A percentile compares a stretch with the other conserved stretches of the same genome.
These are phyloP conservation scores for Juglanconis juglandina DNA, from an alignment of 2,329 filamentous ascomycete species.

Conservation along the genomic window DNA sequence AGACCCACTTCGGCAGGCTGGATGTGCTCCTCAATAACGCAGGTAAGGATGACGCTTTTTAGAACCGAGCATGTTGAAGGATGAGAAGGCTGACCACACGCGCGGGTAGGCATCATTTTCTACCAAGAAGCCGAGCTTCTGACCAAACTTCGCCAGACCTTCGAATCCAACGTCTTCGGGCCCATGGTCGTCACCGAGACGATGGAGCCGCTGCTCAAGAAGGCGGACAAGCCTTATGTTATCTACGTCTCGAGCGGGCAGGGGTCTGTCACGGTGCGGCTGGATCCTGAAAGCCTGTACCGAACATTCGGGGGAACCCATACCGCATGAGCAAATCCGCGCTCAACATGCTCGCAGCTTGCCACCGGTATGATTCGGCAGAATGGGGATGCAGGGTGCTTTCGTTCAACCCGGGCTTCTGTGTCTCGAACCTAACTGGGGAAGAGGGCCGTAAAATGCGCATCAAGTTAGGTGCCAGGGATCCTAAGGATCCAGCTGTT, in stretches of 20 bases:
- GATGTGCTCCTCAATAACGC: conserved; percentile 59
- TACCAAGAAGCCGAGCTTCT: neutral
- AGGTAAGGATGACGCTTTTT: conserved; percentile 31
- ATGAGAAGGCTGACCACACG: too few species aligned
- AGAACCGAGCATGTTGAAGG: too few species aligned
- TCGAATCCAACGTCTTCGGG: conserved; percentile 1
- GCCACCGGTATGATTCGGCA: conserved; percentile 25
- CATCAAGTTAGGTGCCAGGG: conserved; percentile 24
- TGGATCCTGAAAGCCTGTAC: conserved; percentile 20
- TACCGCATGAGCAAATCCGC: conserved; percentile 36
- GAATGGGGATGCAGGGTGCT: conserved; percentile 31
- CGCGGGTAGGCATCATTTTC: neutral
- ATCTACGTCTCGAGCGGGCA: conserved; percentile 32
- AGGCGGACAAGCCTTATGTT: conserved; percentile 26
- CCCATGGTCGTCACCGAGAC: conserved; percentile 19
- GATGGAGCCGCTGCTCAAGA: conserved; percentile 30
- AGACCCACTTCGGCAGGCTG: conserved; percentile 44
- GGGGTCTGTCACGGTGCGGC: conserved; percentile 29
- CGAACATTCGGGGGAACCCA: conserved; percentile 21
- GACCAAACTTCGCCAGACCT: neutral
- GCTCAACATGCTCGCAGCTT: conserved; percentile 34
- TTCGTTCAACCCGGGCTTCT: conserved; percentile 32
- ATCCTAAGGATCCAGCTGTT: conserved; percentile 26
- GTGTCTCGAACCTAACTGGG: conserved; percentile 31
- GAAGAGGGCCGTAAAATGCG: conserved; percentile 25